phyloP scores from a whole-genome alignment of 2,329 filamentous ascomycete species.

The Aspergillus latus region DNA sequence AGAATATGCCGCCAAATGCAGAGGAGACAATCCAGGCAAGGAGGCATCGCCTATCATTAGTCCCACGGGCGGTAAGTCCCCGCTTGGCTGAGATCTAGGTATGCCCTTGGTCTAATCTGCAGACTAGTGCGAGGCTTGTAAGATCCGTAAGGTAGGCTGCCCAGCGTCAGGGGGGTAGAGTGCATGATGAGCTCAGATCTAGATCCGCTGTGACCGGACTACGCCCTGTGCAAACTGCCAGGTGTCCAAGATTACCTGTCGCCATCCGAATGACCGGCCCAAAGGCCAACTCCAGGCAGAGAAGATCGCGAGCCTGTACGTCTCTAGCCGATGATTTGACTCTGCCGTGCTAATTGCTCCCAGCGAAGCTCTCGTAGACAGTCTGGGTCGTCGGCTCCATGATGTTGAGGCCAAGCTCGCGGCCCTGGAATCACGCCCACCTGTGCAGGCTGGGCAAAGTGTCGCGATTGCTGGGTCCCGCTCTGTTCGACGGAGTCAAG shows the following conservation, averaged over 20 bases:
- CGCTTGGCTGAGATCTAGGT: too few species aligned
- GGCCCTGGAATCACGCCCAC: background rate
- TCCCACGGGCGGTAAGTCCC: constrained; percentile 21
- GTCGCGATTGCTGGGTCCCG: too few species aligned
- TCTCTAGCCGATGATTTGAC: background rate
- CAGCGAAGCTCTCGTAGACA: constrained; percentile 14
- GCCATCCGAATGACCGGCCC: constrained; percentile 5
- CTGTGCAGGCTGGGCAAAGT: background rate
- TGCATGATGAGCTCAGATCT: background rate
- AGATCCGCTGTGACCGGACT: constrained; percentile 23
- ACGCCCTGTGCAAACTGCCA: constrained; percentile 22
- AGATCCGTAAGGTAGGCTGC: constrained; percentile 20
- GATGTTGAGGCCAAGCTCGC: constrained; percentile 13
- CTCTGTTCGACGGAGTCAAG: too few species aligned
- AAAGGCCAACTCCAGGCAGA: constrained; percentile 6
- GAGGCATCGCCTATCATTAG: constrained; percentile 17
- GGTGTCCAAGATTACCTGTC: constrained; percentile 17
- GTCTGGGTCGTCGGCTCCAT: constrained; percentile 17
- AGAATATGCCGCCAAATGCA: too few species aligned
- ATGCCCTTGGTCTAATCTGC: background rate
- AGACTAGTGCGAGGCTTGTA: constrained; percentile 23
- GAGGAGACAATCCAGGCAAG: constrained; percentile 19
- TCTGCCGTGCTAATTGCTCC: background rate
- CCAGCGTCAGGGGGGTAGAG: background rate
- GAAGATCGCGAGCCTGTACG: constrained; percentile 13